phyloP scores from a whole-genome alignment of 1,284 basidiomycete genomes.

The Porodaedalea pini region DNA sequence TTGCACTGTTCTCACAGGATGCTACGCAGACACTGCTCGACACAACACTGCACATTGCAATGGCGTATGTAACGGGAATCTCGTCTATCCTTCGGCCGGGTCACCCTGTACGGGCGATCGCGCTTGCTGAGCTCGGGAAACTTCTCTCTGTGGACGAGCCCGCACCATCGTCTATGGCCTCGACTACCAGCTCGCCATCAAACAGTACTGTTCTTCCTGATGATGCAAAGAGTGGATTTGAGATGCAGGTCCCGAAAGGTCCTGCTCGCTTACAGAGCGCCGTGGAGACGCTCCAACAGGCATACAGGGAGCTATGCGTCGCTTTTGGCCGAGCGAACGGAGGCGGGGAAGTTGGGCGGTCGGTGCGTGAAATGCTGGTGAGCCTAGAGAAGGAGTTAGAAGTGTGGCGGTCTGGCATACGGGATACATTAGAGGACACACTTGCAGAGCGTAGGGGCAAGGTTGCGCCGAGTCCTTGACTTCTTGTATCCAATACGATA shows the following conservation, averaged over 20 bases:
- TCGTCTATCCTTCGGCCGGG: constrained; percentile 53
- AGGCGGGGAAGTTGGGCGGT: constrained; percentile 58
- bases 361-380: constrained; percentile 52
- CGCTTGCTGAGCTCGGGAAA: constrained; percentile 79
- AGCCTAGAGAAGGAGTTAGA: constrained; percentile 64
- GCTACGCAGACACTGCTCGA: constrained; percentile 53
- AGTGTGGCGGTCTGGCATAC: constrained; percentile 57
- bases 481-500: too few species aligned
- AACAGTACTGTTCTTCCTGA: background rate
- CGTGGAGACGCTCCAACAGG: constrained; percentile 57
- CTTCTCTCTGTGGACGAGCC: constrained; percentile 74
- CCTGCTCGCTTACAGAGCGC: constrained; percentile 59
- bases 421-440: constrained; percentile 43
- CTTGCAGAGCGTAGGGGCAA: constrained; percentile 1
- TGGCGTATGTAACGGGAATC: constrained; percentile 55
- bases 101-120: constrained; percentile 78
- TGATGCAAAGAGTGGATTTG: background rate
- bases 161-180: constrained; percentile 19
- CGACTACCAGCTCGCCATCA: background rate
- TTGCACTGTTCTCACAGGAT: constrained; percentile 42
- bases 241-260: constrained; percentile 61
- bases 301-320: constrained; percentile 53
- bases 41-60: constrained; percentile 56
- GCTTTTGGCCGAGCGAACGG: constrained; percentile 60
- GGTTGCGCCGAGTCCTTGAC: background rate